Conservation (phyloP, 2,329 filamentous ascomycete genomes). For the Colletotrichum tropicale region DNA sequence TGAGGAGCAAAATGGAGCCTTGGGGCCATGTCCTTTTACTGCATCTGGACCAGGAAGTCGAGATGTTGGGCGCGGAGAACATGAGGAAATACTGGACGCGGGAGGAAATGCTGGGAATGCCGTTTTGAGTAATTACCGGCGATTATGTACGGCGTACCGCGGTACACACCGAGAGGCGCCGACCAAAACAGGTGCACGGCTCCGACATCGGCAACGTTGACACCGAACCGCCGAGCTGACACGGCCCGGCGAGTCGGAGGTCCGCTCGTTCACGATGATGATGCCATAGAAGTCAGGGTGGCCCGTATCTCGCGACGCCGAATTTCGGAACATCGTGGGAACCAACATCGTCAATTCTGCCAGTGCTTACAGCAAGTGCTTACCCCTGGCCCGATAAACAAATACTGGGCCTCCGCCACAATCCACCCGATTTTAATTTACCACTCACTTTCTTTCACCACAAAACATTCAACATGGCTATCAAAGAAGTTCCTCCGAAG, state of each 20-base stretch:
- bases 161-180: neutral
- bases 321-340: neutral
- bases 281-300: constrained; percentile 2
- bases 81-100: constrained; percentile 84
- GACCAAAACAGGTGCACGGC: neutral
- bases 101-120: constrained; percentile 74
- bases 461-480: neutral
- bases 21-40: constrained; percentile 81
- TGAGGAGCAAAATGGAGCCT: constrained; percentile 74
- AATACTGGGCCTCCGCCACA: neutral
- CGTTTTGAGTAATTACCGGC: constrained; percentile 56
- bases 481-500: neutral
- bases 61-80: constrained; percentile 78
- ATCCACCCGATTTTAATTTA: neutral
- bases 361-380: neutral
- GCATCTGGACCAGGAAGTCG: constrained; percentile 86
- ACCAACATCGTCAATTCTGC: neutral
- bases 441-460: neutral
- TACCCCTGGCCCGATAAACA: neutral
- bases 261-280: neutral
- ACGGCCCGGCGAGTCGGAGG: neutral
- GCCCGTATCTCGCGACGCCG: neutral
- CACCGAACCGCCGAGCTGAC: neutral
- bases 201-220: neutral
- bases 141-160: neutral